These are phyloP conservation scores for Ophiosphaerella narmari DNA, from an alignment of 2,329 filamentous ascomycete species.

Conservation along the genomic window DNA sequence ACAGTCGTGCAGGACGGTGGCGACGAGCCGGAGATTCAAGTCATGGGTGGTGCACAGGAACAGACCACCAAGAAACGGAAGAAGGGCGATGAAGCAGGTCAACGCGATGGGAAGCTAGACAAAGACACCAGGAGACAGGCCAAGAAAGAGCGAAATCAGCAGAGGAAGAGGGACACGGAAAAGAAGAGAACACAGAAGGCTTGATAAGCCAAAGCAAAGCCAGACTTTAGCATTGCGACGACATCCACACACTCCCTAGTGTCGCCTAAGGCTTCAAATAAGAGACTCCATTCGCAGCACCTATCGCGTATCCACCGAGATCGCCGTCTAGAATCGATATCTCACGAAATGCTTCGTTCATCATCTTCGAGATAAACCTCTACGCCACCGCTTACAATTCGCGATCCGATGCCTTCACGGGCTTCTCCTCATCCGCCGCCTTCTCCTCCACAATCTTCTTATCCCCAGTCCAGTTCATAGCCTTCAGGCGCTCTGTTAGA, in stretches of 20 bases:
- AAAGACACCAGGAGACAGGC: slow-evolving; percentile 59
- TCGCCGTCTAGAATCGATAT: slow-evolving; percentile 4
- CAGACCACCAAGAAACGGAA: slow-evolving; percentile 38
- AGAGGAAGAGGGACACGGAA: slow-evolving; percentile 47
- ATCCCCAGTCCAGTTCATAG: slow-evolving; percentile 81
- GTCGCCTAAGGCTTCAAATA: no score
- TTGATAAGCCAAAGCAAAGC: slow-evolving; percentile 2
- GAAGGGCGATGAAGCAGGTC: slow-evolving; percentile 6
- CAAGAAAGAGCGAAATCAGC: slow-evolving; percentile 60
- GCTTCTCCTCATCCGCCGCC: slow-evolving; percentile 60
- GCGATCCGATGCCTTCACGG: slow-evolving; percentile 73
- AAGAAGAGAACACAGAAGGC: slow-evolving; percentile 33
- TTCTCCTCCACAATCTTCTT: slow-evolving; percentile 58
- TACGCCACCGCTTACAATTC: slow-evolving; percentile 64
- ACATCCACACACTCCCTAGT: no score
- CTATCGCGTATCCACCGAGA: background rate
- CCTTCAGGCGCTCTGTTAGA: slow-evolving; percentile 87
- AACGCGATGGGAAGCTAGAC: slow-evolving; percentile 40
- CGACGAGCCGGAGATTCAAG: slow-evolving; percentile 33
- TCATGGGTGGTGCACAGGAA: slow-evolving; percentile 23
- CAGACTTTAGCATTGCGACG: no score
- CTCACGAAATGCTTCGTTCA: background rate
- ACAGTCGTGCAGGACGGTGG: slow-evolving; percentile 37
- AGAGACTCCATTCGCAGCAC: no score
- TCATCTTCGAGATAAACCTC: background rate